Percentiles rank a stretch among this genome's conserved stretches.
phyloP scores from a whole-genome alignment of 768 basidiomycete genomes.

The Melanogaster broomeanus region DNA sequence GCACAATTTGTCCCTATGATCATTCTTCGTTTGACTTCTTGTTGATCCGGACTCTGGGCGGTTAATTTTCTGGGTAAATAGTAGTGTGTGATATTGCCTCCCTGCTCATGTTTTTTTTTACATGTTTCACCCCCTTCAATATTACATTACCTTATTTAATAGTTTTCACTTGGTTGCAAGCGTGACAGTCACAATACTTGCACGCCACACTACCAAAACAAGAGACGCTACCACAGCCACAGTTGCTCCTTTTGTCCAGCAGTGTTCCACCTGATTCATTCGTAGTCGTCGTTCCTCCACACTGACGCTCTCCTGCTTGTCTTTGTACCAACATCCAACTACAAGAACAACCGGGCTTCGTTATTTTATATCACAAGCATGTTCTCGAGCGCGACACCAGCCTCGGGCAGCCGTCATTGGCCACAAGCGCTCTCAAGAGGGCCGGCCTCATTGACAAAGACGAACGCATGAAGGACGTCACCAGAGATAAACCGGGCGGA shows the following conservation, averaged over 20 bases:
- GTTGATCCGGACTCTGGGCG: too few species aligned
- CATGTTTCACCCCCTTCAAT: too few species aligned
- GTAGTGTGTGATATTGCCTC: neutral
- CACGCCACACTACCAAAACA: slow-evolving; percentile 21
- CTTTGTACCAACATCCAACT: slow-evolving; percentile 13
- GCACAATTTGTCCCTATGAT: neutral
- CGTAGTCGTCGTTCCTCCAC: slow-evolving; percentile 10
- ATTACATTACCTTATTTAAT: slow-evolving; percentile 19
- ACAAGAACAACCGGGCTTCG: neutral
- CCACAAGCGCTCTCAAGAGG: slow-evolving; percentile 60
- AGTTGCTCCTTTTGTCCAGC: slow-evolving; percentile 11
- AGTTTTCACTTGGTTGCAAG: slow-evolving; percentile 9
- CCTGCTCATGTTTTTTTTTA: neutral
- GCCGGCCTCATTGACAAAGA: slow-evolving; percentile 81
- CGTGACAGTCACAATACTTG: slow-evolving; percentile 17
- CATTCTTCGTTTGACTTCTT: slow-evolving; percentile 4
- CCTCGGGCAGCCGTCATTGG: slow-evolving; percentile 60
- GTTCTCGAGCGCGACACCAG: slow-evolving; percentile 63
- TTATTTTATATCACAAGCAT: slow-evolving; percentile 30
- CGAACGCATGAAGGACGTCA: slow-evolving; percentile 69
- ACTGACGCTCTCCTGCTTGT: slow-evolving; percentile 13
- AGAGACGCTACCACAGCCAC: slow-evolving; percentile 24
- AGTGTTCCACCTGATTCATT: slow-evolving; percentile 19
- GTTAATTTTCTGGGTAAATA: slow-evolving; percentile 4
- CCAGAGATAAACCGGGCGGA: slow-evolving; percentile 66